phyloP scores from a whole-genome alignment of 2,329 filamentous ascomycete genomes.

The Fusarium sp. region DNA sequence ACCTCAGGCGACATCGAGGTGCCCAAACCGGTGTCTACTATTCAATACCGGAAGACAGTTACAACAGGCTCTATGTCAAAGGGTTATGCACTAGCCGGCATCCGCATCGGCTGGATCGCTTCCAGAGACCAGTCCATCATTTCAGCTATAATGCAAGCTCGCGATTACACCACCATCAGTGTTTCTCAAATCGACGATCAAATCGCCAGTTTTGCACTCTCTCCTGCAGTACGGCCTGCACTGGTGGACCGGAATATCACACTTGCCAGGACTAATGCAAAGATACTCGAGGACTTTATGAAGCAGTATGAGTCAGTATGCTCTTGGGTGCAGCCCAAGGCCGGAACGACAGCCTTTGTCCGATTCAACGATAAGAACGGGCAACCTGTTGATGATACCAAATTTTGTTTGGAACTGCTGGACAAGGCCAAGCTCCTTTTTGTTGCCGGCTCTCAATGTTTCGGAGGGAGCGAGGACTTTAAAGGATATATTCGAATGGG shows the following conservation, averaged over 20 bases:
- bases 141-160: slow-evolving; percentile 69
- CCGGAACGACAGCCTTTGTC: slow-evolving; percentile 83
- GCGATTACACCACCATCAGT: slow-evolving; percentile 88
- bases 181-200: slow-evolving; percentile 84
- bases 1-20: slow-evolving; percentile 60
- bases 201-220: slow-evolving; percentile 79
- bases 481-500: slow-evolving; percentile 81
- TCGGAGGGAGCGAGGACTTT: slow-evolving; percentile 74
- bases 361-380: slow-evolving; percentile 69
- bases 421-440: slow-evolving; percentile 78
- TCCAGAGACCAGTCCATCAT: slow-evolving; percentile 71
- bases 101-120: slow-evolving; percentile 85
- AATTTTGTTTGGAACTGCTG: slow-evolving; percentile 75
- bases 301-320: slow-evolving; percentile 71
- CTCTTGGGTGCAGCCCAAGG: slow-evolving; percentile 78
- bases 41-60: slow-evolving; percentile 72
- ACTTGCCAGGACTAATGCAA: slow-evolving; percentile 75
- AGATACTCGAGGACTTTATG: slow-evolving; percentile 74
- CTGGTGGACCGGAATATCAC: slow-evolving; percentile 65
- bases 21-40: slow-evolving; percentile 64
- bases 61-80: slow-evolving; percentile 87
- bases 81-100: slow-evolving; percentile 83
- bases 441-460: slow-evolving; percentile 77
- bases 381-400: slow-evolving; percentile 74
- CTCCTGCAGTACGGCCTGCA: slow-evolving; percentile 53